Base-by-base conservation (phyloP, 768 basidiomycete genomes). In the Boletus fagicola region DNA sequence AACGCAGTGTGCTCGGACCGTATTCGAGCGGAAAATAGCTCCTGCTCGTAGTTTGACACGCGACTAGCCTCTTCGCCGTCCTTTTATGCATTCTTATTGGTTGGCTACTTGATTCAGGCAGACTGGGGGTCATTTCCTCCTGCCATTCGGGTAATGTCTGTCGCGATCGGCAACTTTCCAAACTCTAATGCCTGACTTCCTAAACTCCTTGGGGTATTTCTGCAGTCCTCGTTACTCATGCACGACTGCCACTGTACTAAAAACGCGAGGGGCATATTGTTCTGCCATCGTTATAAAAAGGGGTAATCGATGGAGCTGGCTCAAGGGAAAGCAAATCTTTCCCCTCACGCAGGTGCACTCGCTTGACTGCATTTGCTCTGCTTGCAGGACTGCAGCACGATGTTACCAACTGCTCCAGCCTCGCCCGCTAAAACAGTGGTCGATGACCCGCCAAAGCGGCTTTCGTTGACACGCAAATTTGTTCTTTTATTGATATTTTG, bases 401-500 rank as follows among this genome's bases (percentile, higher is more conserved):
- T 72, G 63, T 49, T 33, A n/a, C 39, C 47, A 53, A 43, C 50
- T 36, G n/a, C 48, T 12, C 22, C 46, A 36, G n/a, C n/a, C 20
- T 46, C 54, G 11, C 49, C 56, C 4, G 15, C 31, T 28, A 48
- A 54, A 35, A 57, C 52, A 13, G 24, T 48, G 28, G 30, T 43
- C 45, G 55, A 61, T 39, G 42, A 39, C 26, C 49, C n/a, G 3
- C 45, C 55, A 36, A 58, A 51, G 18, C 44, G 4, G 26, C 56
- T 70, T 44, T 73, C 68, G 36, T 55, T 50, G 49, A 51, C 54
- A 38, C 68, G 64, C 54, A 76, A 68, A 64, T 52, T 54, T 2
- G 18, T 68, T 20, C 57, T 80, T 18, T 65, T 81, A 2, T 28
- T 61, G 20, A 58, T 78, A 11, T 73, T 79, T 42, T 80, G 76